phyloP scores from a whole-genome alignment of 176 grass and related monocot genomes.

The Avena insularis region DNA sequence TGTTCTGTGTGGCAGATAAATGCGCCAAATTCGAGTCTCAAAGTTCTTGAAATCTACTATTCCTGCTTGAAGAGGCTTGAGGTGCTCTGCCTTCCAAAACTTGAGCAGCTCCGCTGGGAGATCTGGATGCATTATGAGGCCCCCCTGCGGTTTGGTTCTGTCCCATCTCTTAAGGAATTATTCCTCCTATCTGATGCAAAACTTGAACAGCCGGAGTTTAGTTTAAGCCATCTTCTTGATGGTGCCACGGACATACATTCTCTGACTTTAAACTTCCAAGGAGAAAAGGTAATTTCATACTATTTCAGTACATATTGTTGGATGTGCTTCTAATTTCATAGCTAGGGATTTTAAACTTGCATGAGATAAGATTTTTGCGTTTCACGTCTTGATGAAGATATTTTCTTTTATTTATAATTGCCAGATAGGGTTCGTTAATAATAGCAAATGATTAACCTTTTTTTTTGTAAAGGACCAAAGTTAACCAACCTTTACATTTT shows the following conservation, averaged over 20 bases:
- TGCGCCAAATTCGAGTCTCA: constrained; percentile 24
- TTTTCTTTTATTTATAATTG: not conserved
- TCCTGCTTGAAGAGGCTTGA: not conserved
- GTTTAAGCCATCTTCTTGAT: constrained; percentile 22
- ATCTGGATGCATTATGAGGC: not conserved
- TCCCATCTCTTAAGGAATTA: constrained; percentile 21
- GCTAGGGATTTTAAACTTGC: not conserved
- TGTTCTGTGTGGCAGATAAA: not conserved
- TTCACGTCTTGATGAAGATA: not conserved
- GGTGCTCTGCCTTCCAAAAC: constrained; percentile 14
- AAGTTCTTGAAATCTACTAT: not conserved
- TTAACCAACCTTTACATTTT: not conserved
- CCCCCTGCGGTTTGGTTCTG: not conserved
- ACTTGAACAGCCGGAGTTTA: not conserved
- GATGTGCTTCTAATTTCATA: not conserved
- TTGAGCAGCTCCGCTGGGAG: not conserved
- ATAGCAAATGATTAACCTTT: not conserved
- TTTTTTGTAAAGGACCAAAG: not conserved
- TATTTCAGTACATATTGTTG: not conserved
- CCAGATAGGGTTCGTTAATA: not conserved
- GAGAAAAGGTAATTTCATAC: constrained; percentile 26
- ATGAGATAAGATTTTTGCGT: not conserved
- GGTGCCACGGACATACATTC: not conserved
- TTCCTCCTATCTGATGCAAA: not conserved
- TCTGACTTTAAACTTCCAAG: constrained; percentile 8